phyloP scores from a whole-genome alignment of 495 filamentous ascomycete genomes.

The Daldinia decipiens region DNA sequence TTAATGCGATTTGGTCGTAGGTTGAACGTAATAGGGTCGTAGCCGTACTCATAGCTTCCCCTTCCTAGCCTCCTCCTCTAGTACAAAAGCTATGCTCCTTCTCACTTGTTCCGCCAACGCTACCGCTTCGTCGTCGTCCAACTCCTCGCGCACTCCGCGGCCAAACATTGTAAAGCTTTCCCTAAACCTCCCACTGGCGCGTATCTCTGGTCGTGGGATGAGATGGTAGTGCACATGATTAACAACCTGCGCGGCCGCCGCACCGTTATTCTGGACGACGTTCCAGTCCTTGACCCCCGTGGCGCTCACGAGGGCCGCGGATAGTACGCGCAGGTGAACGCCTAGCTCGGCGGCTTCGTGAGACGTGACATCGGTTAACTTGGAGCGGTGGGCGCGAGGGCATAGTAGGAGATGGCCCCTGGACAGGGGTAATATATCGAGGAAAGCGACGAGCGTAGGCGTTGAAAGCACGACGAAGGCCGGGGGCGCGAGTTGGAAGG shows the following conservation, averaged over 20 bases:
- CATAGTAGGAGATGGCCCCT: slow-evolving; percentile 81
- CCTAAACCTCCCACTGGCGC: slow-evolving; percentile 54
- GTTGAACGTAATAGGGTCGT: not conserved
- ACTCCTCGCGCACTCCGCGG: slow-evolving; percentile 78
- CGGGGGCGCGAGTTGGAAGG: slow-evolving; percentile 53
- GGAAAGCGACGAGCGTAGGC: slow-evolving; percentile 77
- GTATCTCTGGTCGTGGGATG: slow-evolving; percentile 74
- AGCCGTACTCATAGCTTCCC: slow-evolving; percentile 42
- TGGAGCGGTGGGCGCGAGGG: slow-evolving; percentile 75
- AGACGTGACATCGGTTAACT: slow-evolving; percentile 70
- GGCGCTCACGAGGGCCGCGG: slow-evolving; percentile 71
- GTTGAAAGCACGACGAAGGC: slow-evolving; percentile 80
- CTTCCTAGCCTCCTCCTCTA: slow-evolving; percentile 59
- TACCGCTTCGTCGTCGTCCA: slow-evolving; percentile 86
- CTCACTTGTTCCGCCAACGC: slow-evolving; percentile 71
- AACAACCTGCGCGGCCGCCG: slow-evolving; percentile 87
- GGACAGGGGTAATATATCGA: slow-evolving; percentile 89
- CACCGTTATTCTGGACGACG: slow-evolving; percentile 94
- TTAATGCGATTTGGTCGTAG: not conserved
- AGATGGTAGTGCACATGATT: slow-evolving; percentile 93
- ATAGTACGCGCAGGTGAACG: slow-evolving; percentile 77
- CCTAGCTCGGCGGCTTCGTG: slow-evolving; percentile 69
- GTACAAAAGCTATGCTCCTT: slow-evolving; percentile 63
- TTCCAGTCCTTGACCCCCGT: slow-evolving; percentile 83
- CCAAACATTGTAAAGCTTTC: slow-evolving; percentile 85